Evolutionary conservation across 2,329 filamentous ascomycete genomes (phyloP), one percentile per base, ranked within the genome.

Genomic region (Stagonosporopsis cucurbitacearum): DNA sequence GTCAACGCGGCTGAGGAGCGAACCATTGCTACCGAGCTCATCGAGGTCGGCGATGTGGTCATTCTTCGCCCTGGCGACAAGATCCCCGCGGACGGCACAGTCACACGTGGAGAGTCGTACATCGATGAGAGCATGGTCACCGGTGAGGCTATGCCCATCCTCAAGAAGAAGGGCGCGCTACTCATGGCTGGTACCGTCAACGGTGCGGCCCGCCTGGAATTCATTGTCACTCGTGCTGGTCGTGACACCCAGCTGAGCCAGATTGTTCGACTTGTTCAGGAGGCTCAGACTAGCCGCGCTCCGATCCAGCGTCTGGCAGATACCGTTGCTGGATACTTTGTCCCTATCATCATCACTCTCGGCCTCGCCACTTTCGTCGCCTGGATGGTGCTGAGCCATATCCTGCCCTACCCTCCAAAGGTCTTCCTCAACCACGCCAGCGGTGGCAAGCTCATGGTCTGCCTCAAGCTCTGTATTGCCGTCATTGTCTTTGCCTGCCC

Each of bases 111-210:
- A 28, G 91, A 97, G 76, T 96, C 92, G 32, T 96, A 96, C 69
- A 86, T 97, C 20, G 92, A 99, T 64, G 95, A 99, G 78, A 96
- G 92, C 72, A 98, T 98, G 94, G 93, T 99, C 44, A 99, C 95
- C 6, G 95, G 95, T 63, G 95, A 99, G 78, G 90, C 95, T 2
- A 94, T 97, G 84, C 94, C 95, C 0, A 92, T 98, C 32, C 87
- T 92, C 67, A 99, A 99, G 78, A 88, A 85, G 64, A 88, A 91
- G 67, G 92, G 90, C 8, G 87, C 87, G 64, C 78, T 85, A 39
- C 80, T 99, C 54, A 95, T 98, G 73, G 95, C 92, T 46, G 95
- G 95, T 26, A 98, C 95, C 2, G 94, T 99, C 69, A 99, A 99
- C 72, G 92, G 93, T 22, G 89, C 93, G 61, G 95, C 95, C 2